phyloP scores from a whole-genome alignment of 164 flowering plant genomes.

The Chloranthus sessilifolius region DNA sequence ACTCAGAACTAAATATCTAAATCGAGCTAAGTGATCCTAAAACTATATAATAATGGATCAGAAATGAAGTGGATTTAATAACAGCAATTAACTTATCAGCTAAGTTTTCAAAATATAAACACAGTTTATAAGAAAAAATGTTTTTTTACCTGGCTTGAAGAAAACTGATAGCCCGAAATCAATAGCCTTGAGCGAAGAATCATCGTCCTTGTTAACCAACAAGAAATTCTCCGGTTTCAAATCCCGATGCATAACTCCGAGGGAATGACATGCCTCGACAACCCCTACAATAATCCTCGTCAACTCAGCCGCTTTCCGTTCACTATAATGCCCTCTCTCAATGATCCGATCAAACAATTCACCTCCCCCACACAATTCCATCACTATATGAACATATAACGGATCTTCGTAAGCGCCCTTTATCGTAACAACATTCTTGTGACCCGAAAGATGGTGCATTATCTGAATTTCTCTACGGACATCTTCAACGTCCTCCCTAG shows the following conservation, averaged over 20 bases:
- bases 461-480: constrained; percentile 62
- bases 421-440: constrained; percentile 42
- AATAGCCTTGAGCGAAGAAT: constrained; percentile 48
- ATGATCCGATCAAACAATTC: constrained; percentile 61
- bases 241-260: constrained; percentile 59
- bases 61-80: too few relatives aligned
- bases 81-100: too few relatives aligned
- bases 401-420: constrained; percentile 57
- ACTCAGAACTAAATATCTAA: too few relatives aligned
- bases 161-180: constrained; percentile 60
- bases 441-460: constrained; percentile 61
- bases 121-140: too few relatives aligned
- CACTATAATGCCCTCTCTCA: constrained; percentile 51
- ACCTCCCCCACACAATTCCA: constrained; percentile 54
- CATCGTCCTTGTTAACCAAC: constrained; percentile 48
- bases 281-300: constrained; percentile 52
- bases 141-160: constrained; percentile 43
- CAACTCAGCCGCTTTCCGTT: constrained; percentile 50
- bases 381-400: constrained; percentile 46
- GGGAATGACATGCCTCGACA: constrained; percentile 56
- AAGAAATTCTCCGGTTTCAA: constrained; percentile 60
- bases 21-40: too few relatives aligned
- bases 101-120: too few relatives aligned
- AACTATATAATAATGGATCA: too few relatives aligned
- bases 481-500: constrained; percentile 52